Evolutionary conservation across 805 yeast species (phyloP).

Genomic region (Deakozyma indianensis): DNA sequence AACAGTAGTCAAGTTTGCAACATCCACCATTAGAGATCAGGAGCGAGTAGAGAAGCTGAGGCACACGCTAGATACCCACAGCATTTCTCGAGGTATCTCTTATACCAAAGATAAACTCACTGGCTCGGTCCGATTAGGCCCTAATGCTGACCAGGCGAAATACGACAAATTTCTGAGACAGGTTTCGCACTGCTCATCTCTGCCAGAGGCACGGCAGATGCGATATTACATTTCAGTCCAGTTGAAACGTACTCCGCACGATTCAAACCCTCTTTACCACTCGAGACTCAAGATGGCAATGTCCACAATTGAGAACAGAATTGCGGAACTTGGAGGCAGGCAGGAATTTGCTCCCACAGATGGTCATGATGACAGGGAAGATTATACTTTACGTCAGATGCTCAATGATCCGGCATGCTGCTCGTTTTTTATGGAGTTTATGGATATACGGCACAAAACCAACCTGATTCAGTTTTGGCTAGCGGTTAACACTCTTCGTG

Average conservation of each 20-base stretch:
- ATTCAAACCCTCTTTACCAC: slow-evolving; percentile 17
- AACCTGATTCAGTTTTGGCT: slow-evolving; percentile 48
- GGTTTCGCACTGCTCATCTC: slow-evolving; percentile 21
- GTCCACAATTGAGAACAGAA: slow-evolving; percentile 17
- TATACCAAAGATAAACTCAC: slow-evolving; percentile 3
- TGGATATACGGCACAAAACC: slow-evolving; percentile 35
- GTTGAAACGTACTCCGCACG: slow-evolving; percentile 26
- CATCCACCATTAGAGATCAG: slow-evolving; percentile 55
- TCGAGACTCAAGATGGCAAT: slow-evolving; percentile 22
- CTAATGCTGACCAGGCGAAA: slow-evolving; percentile 26
- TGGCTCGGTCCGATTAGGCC: slow-evolving; percentile 20
- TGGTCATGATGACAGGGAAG: slow-evolving; percentile 15
- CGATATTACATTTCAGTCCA: slow-evolving; percentile 34
- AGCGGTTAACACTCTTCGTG: slow-evolving; percentile 50
- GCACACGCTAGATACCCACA: slow-evolving; percentile 52
- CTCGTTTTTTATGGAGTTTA: slow-evolving; percentile 37
- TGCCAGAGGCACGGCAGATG: slow-evolving; percentile 33
- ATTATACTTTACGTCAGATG: slow-evolving; percentile 27
- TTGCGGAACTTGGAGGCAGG: slow-evolving; percentile 15
- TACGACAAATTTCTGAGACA: slow-evolving; percentile 28
- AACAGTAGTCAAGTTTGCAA: slow-evolving; percentile 40
- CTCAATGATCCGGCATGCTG: slow-evolving; percentile 34
- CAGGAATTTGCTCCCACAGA: slow-evolving; percentile 4
- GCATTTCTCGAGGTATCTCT: not conserved
- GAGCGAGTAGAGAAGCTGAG: slow-evolving; percentile 61